phyloP scores from a whole-genome alignment of 768 basidiomycete genomes.

The Agaricus subrufescens region DNA sequence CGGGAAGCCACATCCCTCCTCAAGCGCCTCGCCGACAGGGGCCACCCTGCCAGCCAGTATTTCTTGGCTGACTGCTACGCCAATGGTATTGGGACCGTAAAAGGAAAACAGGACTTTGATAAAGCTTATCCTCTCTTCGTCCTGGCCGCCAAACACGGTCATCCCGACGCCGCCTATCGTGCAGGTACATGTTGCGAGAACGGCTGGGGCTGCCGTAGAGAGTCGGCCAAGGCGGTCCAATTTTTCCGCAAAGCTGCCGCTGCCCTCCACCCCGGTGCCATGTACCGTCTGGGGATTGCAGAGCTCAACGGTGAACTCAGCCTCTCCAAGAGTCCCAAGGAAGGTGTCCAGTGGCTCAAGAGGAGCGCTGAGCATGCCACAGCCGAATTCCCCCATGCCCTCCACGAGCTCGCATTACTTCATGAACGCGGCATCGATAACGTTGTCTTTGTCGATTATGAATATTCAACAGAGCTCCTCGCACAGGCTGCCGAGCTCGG shows the following conservation, averaged over 20 bases:
- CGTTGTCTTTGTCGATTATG: conserved; percentile 93
- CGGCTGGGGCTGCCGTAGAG: conserved; percentile 95
- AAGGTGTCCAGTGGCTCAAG: conserved; percentile 99
- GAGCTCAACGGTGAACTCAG: conserved; percentile 96
- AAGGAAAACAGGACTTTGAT: conserved; percentile 93
- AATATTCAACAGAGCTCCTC: conserved; percentile 90
- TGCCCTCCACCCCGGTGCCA: conserved; percentile 86
- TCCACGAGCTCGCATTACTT: conserved; percentile 90
- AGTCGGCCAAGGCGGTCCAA: conserved; percentile 85
- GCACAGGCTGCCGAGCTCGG: conserved; percentile 95
- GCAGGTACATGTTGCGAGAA: conserved; percentile 98
- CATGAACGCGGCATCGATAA: conserved; percentile 99
- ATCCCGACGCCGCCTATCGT: conserved; percentile 92
- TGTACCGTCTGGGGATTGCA: conserved; percentile 94
- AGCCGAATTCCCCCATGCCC: conserved; percentile 92
- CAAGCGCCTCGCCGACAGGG: conserved; percentile 89
- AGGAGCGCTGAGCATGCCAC: conserved; percentile 92
- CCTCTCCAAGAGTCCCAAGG: conserved; percentile 80
- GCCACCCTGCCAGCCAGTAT: conserved; percentile 93
- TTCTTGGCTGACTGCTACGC: conserved; percentile 98
- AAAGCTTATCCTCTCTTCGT: conserved; percentile 95
- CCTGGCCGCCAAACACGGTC: conserved; percentile 94
- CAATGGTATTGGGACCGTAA: conserved; percentile 93
- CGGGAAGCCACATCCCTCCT: conserved; percentile 85
- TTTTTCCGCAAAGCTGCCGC: conserved; percentile 95